Conservation (phyloP, 2,329 filamentous ascomycete species). For the Aspergillus puulaauensis region DNA sequence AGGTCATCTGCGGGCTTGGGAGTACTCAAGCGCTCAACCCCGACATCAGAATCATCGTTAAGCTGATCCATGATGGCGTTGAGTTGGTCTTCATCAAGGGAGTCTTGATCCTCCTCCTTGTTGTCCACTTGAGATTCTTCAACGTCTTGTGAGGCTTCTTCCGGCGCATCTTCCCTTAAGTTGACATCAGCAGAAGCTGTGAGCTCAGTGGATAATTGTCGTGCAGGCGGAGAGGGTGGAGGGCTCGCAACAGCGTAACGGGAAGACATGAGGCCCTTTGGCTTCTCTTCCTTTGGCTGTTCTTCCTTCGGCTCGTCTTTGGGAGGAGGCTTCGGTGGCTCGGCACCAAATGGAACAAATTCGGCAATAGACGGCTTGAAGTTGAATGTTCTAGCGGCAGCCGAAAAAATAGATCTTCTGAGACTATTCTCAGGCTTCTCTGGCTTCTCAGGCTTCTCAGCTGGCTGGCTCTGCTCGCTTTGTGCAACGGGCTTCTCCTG, state of each 20-base stretch:
- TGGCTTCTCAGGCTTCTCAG: slow-evolving; percentile 18
- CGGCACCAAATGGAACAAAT: slow-evolving; percentile 23
- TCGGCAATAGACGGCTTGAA: slow-evolving; percentile 39
- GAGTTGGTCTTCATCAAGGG: slow-evolving; percentile 65
- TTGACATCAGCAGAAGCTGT: slow-evolving; percentile 11
- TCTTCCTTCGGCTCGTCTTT: slow-evolving; percentile 14
- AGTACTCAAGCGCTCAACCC: slow-evolving; percentile 63
- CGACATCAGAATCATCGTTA: slow-evolving; percentile 70
- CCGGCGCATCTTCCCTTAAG: slow-evolving; percentile 1
- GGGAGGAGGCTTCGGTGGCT: slow-evolving; percentile 16
- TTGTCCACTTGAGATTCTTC: slow-evolving; percentile 17
- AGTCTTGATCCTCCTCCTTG: slow-evolving; percentile 29
- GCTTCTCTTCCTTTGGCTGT: too few species aligned
- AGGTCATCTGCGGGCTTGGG: slow-evolving; percentile 27
- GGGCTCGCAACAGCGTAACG: slow-evolving; percentile 34
- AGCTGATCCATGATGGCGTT: slow-evolving; percentile 90
- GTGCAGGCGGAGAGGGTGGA: slow-evolving; percentile 20
- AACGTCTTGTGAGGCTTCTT: slow-evolving; percentile 7
- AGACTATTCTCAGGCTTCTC: slow-evolving; percentile 23
- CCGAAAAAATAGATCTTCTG: slow-evolving; percentile 63
- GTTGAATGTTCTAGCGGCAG: slow-evolving; percentile 69
- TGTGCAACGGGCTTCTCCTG: slow-evolving; percentile 1
- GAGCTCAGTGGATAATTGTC: slow-evolving; percentile 10
- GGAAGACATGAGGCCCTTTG: slow-evolving; percentile 35
- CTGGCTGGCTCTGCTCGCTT: slow-evolving; percentile 15